Evolutionary conservation across 768 basidiomycete genomes (phyloP), one percentile per base, ranked within the genome.

Genomic region (Chalciporus sphaerocephalus): DNA sequence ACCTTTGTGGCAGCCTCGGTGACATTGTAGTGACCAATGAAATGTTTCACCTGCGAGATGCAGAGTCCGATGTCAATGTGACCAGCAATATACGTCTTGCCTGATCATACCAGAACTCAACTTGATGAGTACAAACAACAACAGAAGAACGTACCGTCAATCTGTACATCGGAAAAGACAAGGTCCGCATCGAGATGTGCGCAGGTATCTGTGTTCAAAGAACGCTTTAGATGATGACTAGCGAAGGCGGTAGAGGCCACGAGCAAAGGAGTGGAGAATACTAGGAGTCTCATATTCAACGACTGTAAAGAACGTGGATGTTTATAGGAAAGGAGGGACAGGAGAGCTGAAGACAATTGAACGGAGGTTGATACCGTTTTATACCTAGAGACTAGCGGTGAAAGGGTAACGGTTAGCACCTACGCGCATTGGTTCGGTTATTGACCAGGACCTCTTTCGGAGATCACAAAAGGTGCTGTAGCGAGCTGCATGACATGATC

Each of bases 61-160:
- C 69, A 70, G 16, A 68, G 38, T 34, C 58, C 60, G 12, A 59
- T 17, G 20, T 62, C 47, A 43, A 70, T 48, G 35, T 36, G 60
- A 30, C 66, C 64, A 18, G 58, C 57, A 16, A 50, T 22, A 22
- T 56, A 51, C 2, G 49, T n/a, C 11, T 51, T 55, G 23, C 55
- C 62, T 64, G 25, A 12, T 17, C 9, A 17, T 9, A 15, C 30
- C 37, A 5, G 6, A 24, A 11, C 4, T 21, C 11, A 10, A 24
- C 7, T n/a, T 17, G 3, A 15, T 7, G 24, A 1, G 16, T 15
- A 6, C 8, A 21, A 17, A n/a, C n/a, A n/a, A n/a, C n/a, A 10
- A 28, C 3, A 5, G n/a, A 3, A 11, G 6, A 1, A 13, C 51
- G 21, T 4, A 54, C 62, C 57, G 21, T 51, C 39, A 6, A 36